Percentiles rank a stretch among this genome's conserved stretches.
phyloP scores from a whole-genome alignment of 1,139 yeast species.

The Yamadazyma conglobata region DNA sequence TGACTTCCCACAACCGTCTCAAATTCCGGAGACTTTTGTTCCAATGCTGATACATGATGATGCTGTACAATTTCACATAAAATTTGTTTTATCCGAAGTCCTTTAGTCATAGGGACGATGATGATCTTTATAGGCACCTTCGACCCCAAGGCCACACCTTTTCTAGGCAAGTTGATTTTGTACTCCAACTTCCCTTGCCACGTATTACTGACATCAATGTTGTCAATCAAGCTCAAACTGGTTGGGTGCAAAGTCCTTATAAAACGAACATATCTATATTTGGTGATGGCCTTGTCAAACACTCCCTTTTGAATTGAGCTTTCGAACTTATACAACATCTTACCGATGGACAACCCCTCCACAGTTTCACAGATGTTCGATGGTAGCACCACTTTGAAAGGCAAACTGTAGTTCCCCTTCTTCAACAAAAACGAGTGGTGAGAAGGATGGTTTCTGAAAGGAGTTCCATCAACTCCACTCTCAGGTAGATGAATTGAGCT shows the following conservation, averaged over 20 bases:
- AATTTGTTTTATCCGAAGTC: slow-evolving; percentile 46
- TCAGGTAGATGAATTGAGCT: slow-evolving; percentile 24
- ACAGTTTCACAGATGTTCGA: slow-evolving; percentile 62
- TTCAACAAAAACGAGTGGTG: slow-evolving; percentile 48
- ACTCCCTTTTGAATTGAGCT: slow-evolving; percentile 54
- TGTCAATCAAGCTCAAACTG: slow-evolving; percentile 48
- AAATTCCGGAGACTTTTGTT: slow-evolving; percentile 41
- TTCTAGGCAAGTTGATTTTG: slow-evolving; percentile 51
- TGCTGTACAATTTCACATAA: slow-evolving; percentile 53
- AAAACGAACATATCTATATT: slow-evolving; percentile 32
- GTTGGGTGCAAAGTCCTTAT: slow-evolving; percentile 52
- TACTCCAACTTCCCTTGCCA: slow-evolving; percentile 69
- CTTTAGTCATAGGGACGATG: slow-evolving; percentile 59
- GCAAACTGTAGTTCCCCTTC: slow-evolving; percentile 64
- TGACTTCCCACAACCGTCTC: slow-evolving; percentile 37
- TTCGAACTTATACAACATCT: slow-evolving; percentile 52
- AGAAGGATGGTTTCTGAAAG: slow-evolving; percentile 26
- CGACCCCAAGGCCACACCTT: slow-evolving; percentile 62
- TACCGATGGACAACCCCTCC: slow-evolving; percentile 59
- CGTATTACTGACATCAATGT: slow-evolving; percentile 55
- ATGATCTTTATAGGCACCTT: slow-evolving; percentile 48
- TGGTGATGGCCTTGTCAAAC: slow-evolving; percentile 39
- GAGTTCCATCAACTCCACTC: slow-evolving; percentile 46
- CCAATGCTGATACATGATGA: slow-evolving; percentile 35
- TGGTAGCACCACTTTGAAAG: slow-evolving; percentile 56